Conservation (phyloP, 768 basidiomycete genomes). For the Mycena amicta region DNA sequence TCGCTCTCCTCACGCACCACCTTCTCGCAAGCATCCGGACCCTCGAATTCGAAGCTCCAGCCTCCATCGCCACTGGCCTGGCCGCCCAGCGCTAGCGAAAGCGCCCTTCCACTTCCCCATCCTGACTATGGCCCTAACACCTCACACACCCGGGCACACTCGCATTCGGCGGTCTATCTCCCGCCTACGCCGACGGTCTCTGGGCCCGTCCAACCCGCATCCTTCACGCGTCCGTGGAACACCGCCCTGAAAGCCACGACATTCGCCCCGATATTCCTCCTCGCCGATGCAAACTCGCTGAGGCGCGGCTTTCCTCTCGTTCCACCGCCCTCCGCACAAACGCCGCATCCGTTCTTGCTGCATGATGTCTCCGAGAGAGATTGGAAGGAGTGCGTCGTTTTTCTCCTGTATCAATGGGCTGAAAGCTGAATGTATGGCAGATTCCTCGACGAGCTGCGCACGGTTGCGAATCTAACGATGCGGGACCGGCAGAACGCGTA, state of each 20-base stretch:
- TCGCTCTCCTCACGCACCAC: no score
- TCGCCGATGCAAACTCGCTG: conserved; percentile 35
- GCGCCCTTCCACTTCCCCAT: not conserved
- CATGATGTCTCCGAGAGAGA: conserved; percentile 54
- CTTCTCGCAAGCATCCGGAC: no score
- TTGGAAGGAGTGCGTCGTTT: conserved; percentile 43
- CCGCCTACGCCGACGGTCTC: not conserved
- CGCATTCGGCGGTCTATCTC: not conserved
- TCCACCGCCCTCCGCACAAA: conserved; percentile 40
- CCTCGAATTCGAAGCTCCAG: no score
- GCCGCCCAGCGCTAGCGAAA: not conserved
- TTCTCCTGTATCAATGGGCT: not conserved
- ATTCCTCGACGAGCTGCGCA: conserved; percentile 42
- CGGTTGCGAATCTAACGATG: conserved; percentile 34
- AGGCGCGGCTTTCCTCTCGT: conserved; percentile 45
- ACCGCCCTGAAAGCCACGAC: conserved; percentile 1
- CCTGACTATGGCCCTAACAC: not conserved
- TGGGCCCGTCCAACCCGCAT: not conserved
- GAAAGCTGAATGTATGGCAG: conserved; percentile 24
- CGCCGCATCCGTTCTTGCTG: conserved; percentile 52
- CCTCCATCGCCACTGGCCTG: no score
- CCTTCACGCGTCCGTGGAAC: conserved; percentile 9
- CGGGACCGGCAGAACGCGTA: conserved; percentile 33
- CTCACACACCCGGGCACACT: not conserved
- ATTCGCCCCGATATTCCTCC: conserved; percentile 36